Base-by-base conservation (phyloP, 805 yeast genomes). In the Nakazawaea sp. region DNA sequence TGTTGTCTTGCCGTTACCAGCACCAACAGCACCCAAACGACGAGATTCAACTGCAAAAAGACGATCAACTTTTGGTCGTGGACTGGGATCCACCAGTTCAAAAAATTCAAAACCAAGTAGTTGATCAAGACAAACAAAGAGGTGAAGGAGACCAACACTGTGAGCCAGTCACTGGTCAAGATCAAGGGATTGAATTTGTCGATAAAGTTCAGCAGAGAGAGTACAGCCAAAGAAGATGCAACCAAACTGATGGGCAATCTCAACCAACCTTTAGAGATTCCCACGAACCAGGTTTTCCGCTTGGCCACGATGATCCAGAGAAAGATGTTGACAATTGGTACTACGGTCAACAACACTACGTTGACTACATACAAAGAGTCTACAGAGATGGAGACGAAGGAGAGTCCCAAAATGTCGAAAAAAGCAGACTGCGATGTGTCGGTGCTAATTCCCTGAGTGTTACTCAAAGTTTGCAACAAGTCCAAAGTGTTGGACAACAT, bases 401-500 rank as follows among this genome's bases (percentile, higher is more conserved):
- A 66, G n/a, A 49, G 45, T 24, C 87, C 87, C 13, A 76, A 50
- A 20, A 85, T 49, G 49, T 84, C 88, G 45, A 81, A 72, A 54
- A 62, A 88, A 1, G 78, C 71, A 0, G 92, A 84, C 26, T 59
- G 60, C 0, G 66, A 48, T 4, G 48, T 35, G 21, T 57, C 61
- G 20, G 52, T 58, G 18, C 57, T 49, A 4, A 48, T 45, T 33
- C 59, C 66, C 13, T 62, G 48, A 9, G 59, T 60, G 11, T 53
- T 53, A 1, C 73, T 65, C 47, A 87, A 48, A 16, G 66, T 62
- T 2, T 51, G 47, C 1, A 75, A 61, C 41, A 82, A 62, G 46
- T 81, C 92, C 47, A 82, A 56, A 0, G 94, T 65, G 36, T 75
- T 78, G 4, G 79, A 68, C 25, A 84, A 64, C 96, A 89, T 89